phyloP scores from a whole-genome alignment of 352 stramenopile genomes.

The Blastocystis sp. region DNA sequence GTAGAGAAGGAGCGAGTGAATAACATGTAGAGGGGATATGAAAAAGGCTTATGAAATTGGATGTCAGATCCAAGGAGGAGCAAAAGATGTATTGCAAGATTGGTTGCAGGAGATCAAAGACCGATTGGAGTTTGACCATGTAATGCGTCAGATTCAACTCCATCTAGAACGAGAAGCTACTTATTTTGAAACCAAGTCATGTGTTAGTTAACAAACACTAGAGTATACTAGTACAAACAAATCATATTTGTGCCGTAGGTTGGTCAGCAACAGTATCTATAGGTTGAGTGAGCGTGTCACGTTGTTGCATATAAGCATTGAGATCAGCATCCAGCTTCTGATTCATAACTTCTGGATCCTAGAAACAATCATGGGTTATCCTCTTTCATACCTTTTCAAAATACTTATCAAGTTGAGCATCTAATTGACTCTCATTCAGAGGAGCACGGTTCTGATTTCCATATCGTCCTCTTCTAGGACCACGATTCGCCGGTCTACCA shows the following conservation, averaged over 20 bases:
- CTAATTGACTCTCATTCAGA: neutral
- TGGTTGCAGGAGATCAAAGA: constrained; percentile 43
- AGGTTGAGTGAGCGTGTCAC: neutral
- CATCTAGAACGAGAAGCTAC: constrained; percentile 4
- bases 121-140: constrained; percentile 7
- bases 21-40: constrained; percentile 9
- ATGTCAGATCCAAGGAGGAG: neutral
- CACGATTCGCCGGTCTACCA: neutral
- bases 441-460: neutral
- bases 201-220: constrained; percentile 22
- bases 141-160: neutral
- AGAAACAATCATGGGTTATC: neutral
- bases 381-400: constrained; percentile 33
- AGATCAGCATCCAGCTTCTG: constrained; percentile 35
- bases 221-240: neutral
- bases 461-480: neutral
- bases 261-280: neutral
- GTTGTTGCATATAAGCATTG: neutral
- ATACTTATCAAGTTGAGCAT: constrained; percentile 38
- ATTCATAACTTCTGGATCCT: constrained; percentile 28
- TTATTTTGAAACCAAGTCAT: neutral
- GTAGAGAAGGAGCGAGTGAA: neutral
- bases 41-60: constrained; percentile 18
- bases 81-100: neutral
- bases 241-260: neutral